phyloP scores from a whole-genome alignment of 768 basidiomycete genomes.

The Auricularia sp. region DNA sequence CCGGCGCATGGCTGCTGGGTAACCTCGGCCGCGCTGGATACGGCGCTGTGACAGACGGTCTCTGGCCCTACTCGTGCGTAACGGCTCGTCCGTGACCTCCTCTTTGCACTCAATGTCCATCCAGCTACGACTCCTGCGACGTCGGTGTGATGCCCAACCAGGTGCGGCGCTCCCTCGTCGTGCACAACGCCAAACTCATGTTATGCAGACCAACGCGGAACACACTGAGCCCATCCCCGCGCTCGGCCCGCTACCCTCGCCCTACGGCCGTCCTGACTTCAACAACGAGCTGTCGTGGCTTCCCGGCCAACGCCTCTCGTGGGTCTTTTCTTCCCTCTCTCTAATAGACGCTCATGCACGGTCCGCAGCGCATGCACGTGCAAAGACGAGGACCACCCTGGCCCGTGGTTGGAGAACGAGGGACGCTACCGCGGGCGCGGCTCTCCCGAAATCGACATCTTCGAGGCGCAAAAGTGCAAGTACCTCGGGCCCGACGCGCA shows the following conservation, averaged over 20 bases:
- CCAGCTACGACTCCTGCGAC: slow-evolving; percentile 46
- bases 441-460: slow-evolving; percentile 26
- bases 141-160: slow-evolving; percentile 49
- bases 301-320: slow-evolving; percentile 62
- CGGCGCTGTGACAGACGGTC: slow-evolving; percentile 10
- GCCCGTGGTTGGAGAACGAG: slow-evolving; percentile 12
- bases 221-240: slow-evolving; percentile 34
- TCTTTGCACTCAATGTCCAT: background rate
- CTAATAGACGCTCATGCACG: too few relatives aligned
- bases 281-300: slow-evolving; percentile 62
- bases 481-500: slow-evolving; percentile 16
- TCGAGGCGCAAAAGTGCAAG: slow-evolving; percentile 24
- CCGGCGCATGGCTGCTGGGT: slow-evolving; percentile 12
- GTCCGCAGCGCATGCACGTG: slow-evolving; percentile 33
- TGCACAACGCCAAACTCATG: too few relatives aligned
- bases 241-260: slow-evolving; percentile 24
- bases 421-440: slow-evolving; percentile 17
- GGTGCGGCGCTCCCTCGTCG: background rate
- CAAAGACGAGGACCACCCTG: slow-evolving; percentile 27
- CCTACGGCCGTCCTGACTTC: slow-evolving; percentile 34
- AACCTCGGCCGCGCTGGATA: slow-evolving; percentile 18
- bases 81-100: too few relatives aligned
- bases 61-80: slow-evolving; percentile 4
- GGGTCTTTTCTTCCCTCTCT: background rate
- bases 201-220: slow-evolving; percentile 25